Evolutionary conservation across 768 basidiomycete genomes (phyloP), one percentile per base, ranked within the genome.

Genomic region (Tulasnella sp.): DNA sequence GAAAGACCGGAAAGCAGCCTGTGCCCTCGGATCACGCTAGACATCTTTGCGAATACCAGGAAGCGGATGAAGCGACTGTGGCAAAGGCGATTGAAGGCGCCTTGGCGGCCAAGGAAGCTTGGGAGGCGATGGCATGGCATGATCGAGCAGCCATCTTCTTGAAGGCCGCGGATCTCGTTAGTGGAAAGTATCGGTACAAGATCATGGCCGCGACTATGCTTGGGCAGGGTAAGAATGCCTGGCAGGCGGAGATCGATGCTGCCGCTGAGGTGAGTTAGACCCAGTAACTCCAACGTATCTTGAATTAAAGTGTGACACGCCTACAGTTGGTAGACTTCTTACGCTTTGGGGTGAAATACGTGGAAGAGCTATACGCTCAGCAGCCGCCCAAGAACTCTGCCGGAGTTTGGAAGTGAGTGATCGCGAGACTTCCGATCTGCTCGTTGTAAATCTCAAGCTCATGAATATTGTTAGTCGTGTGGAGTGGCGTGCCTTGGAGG

Each of bases 191-290:
- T 71, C 79, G 96, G 64, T 95, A 94, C 76, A 85, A 86, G 74
- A 77, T 99, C 49, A 78, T 97, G 74, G 96, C 96, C 43, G 93
- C 95, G 42, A 98, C 95, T 45, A 96, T 99, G 73, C 78, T 99
- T 49, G 96, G 96, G 15, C 96, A 99, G 74, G 96, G 96, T 43
- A 99, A 99, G 82, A 99, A 97, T 70, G 85, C 80, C 15, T 99
- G 96, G 96, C 96, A 99, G 75, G 96, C 96, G 15, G 96, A 99
- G 78, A 98, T 99, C 64, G 96, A 99, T 71, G 91, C 96, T 56
- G 96, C 93, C 17, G 95, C 96, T 3, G 96, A 99, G 85, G 91
- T 90, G 60, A 44, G 80, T 70, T 10, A 61, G 49, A 29, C n/a
- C 23, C 30, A 51, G 15, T 24, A 21, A 43, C 42, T 42, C 23